A percentile compares a stretch with the other conserved stretches of the same genome.
phyloP scores from a whole-genome alignment of 129 eudicot genomes.

The Centrapalus pauciflorus region DNA sequence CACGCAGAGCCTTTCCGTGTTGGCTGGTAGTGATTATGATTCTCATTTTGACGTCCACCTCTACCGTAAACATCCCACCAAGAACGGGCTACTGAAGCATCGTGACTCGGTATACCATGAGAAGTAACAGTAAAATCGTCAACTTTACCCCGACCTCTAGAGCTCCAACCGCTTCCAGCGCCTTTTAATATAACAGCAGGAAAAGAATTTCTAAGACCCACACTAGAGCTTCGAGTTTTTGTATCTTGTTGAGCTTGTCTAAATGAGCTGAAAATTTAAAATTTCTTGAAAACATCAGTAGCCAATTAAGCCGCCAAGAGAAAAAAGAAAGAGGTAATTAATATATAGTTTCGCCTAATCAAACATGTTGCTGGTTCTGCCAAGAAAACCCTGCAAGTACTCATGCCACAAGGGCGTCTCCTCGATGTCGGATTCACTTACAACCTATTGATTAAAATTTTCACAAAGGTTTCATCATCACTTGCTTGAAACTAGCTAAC shows the following conservation, averaged over 20 bases:
- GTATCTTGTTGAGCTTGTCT: background rate
- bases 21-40: no score
- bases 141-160: slow-evolving; percentile 2
- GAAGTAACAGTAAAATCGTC: background rate
- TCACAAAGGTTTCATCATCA: background rate
- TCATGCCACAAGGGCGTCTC: slow-evolving; percentile 23
- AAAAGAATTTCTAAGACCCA: background rate
- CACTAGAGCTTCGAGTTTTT: background rate
- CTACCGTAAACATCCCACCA: background rate
- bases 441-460: background rate
- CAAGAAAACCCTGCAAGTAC: background rate
- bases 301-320: background rate
- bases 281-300: background rate
- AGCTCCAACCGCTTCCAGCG: slow-evolving; percentile 9
- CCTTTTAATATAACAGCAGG: background rate
- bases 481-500: background rate
- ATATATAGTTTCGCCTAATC: no score
- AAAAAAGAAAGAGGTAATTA: background rate
- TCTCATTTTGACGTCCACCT: background rate
- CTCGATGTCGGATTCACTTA: background rate
- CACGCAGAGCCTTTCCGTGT: no score
- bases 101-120: background rate
- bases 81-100: background rate
- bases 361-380: slow-evolving; percentile 11
- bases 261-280: background rate